These are phyloP conservation scores for Triadica sebifera DNA, from an alignment of 345 rosid species.

Conservation along the genomic window DNA sequence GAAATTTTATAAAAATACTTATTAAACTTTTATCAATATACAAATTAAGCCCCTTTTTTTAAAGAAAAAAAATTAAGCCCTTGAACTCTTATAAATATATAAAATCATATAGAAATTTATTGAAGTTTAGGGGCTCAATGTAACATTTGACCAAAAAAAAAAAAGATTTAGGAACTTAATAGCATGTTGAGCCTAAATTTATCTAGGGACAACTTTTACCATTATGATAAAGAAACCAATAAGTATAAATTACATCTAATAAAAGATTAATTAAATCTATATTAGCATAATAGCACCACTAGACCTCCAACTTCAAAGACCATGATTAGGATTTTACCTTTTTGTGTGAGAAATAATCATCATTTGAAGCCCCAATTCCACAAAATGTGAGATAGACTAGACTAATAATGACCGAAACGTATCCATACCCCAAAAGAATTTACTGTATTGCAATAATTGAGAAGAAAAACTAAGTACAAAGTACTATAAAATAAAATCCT, in stretches of 20 bases:
- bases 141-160: no score
- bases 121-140: no score
- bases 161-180: no score
- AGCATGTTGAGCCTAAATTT: no score
- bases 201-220: not conserved
- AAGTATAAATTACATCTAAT: no score
- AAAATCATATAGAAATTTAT: no score
- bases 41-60: no score
- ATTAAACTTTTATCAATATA: no score
- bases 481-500: not conserved
- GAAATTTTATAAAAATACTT: no score
- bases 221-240: not conserved
- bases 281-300: not conserved
- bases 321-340: not conserved
- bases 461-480: not conserved
- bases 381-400: no score
- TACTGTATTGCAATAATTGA: constrained; percentile 5
- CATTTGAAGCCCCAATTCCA: not conserved
- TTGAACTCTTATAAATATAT: no score
- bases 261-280: not conserved
- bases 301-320: not conserved
- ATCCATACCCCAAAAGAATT: not conserved
- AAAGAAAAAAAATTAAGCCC: no score
- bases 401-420: not conserved
- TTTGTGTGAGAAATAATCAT: not conserved